A percentile compares a stretch with the other conserved stretches of the same genome.
Evolutionary conservation across 768 basidiomycete species (phyloP).

Genomic region (Pilatotrama ljubarskyi): DNA sequence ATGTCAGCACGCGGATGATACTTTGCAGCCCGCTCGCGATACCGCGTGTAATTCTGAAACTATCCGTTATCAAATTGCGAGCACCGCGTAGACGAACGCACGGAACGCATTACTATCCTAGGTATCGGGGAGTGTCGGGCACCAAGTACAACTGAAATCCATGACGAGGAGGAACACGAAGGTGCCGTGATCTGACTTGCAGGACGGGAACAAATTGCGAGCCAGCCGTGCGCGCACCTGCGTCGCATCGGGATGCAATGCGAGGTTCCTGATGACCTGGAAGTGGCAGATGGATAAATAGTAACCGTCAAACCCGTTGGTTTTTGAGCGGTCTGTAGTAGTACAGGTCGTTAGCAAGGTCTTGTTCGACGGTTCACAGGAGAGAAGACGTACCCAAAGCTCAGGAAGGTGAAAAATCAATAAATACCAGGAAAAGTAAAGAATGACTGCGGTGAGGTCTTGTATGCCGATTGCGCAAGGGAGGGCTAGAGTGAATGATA

Average conservation of each 20-base stretch:
- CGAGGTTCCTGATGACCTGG: conserved; percentile 4
- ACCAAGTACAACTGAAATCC: conserved; percentile 9
- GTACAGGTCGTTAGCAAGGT: too few relatives aligned
- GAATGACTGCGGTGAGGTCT: conserved; percentile 17
- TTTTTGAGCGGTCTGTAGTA: conserved; percentile 15
- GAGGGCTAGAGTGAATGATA: neutral
- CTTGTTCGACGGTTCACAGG: too few relatives aligned
- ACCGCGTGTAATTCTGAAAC: neutral
- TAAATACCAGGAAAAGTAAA: conserved; percentile 22
- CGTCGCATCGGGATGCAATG: conserved; percentile 21
- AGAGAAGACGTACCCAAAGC: neutral
- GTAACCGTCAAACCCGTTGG: conserved; percentile 1
- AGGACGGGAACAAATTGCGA: conserved; percentile 15
- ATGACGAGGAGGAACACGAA: neutral
- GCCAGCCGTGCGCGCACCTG: conserved; percentile 24
- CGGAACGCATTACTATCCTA: conserved; percentile 10
- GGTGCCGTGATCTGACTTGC: conserved; percentile 20
- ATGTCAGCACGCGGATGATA: too few relatives aligned
- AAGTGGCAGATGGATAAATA: conserved; percentile 24
- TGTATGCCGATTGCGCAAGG: conserved; percentile 5
- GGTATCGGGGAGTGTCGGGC: conserved; percentile 5
- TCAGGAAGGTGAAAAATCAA: conserved; percentile 5
- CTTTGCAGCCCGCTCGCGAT: neutral
- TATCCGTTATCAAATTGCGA: conserved; percentile 5
- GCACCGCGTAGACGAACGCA: conserved; percentile 3